These are phyloP conservation scores for Jatropha curcas DNA, from an alignment of 345 rosid genomes.

Conservation along the genomic window DNA sequence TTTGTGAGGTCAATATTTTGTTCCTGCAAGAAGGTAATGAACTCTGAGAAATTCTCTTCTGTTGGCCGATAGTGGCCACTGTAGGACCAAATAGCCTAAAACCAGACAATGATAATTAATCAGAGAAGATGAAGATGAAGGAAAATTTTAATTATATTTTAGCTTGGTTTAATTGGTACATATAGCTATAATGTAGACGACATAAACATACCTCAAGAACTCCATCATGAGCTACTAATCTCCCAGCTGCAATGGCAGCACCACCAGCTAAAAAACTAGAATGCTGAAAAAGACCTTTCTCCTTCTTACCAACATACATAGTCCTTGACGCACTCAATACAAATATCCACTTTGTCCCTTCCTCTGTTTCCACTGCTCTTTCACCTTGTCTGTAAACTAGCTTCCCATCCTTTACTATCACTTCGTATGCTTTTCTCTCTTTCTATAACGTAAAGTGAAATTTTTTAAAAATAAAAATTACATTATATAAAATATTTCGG, in stretches of 20 bases:
- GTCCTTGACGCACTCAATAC: conserved; percentile 51
- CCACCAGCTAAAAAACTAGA: conserved; percentile 83
- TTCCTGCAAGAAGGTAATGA: conserved; percentile 55
- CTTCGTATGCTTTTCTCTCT: conserved; percentile 69
- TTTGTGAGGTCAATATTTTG: conserved; percentile 52
- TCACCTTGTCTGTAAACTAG: conserved; percentile 47
- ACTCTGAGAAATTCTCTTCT: conserved; percentile 59
- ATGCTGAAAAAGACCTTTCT: conserved; percentile 71
- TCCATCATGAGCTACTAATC: conserved; percentile 56
- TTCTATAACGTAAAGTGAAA: conserved; percentile 42
- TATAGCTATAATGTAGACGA: no score
- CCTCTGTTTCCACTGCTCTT: conserved; percentile 40
- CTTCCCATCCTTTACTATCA: conserved; percentile 47
- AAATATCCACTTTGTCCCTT: conserved; percentile 71
- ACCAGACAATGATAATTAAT: not conserved
- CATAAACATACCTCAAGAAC: conserved; percentile 47
- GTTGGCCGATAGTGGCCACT: conserved; percentile 74
- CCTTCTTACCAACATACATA: conserved; percentile 59
- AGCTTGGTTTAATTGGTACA: no score
- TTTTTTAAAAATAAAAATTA: no score
- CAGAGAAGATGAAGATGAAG: not conserved
- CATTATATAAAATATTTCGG: no score
- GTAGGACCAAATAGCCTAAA: conserved; percentile 67
- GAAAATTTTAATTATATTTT: no score
- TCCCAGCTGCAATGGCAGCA: conserved; percentile 70